Evolutionary conservation across 176 grass and related monocot species (phyloP).

Genomic region (Oryza rufipogon): DNA sequence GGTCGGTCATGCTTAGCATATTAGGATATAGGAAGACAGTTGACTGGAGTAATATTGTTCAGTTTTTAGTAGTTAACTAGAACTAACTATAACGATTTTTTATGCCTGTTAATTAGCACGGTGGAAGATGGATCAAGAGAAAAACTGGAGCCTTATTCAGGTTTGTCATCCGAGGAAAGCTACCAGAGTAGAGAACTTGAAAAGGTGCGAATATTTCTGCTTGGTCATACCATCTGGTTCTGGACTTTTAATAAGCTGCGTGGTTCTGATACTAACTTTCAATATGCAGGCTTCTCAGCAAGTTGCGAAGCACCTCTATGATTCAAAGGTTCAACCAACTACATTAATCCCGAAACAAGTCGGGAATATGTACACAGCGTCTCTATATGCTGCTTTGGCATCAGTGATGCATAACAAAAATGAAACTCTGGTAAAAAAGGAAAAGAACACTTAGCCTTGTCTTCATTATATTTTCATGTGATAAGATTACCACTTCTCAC

Average conservation of each 20-base stretch:
- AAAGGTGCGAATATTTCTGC: slow-evolving; percentile 43
- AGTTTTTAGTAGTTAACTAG: neutral
- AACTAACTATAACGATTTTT: neutral
- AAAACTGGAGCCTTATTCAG: slow-evolving; percentile 68
- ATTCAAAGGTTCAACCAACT: slow-evolving; percentile 76
- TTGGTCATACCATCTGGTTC: neutral
- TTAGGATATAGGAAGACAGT: neutral
- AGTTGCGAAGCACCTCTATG: slow-evolving; percentile 73
- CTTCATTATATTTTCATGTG: neutral
- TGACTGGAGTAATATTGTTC: neutral
- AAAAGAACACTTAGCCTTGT: neutral
- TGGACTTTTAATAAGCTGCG: neutral
- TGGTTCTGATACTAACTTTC: neutral
- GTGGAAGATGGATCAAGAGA: slow-evolving; percentile 59
- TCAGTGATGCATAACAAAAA: slow-evolving; percentile 89
- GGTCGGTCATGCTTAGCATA: slow-evolving; percentile 24
- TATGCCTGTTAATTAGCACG: slow-evolving; percentile 38
- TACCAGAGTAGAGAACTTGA: slow-evolving; percentile 88
- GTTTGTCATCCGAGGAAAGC: slow-evolving; percentile 77
- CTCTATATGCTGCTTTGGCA: slow-evolving; percentile 89
- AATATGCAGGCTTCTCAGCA: slow-evolving; percentile 74
- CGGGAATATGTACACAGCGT: slow-evolving; percentile 98
- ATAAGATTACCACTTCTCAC: neutral
- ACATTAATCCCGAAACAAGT: slow-evolving; percentile 92
- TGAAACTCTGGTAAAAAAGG: slow-evolving; percentile 60